A percentile compares a stretch with the other conserved stretches of the same genome.
Evolutionary conservation across 345 rosid genomes (phyloP).

Genomic region (Populus alba): DNA sequence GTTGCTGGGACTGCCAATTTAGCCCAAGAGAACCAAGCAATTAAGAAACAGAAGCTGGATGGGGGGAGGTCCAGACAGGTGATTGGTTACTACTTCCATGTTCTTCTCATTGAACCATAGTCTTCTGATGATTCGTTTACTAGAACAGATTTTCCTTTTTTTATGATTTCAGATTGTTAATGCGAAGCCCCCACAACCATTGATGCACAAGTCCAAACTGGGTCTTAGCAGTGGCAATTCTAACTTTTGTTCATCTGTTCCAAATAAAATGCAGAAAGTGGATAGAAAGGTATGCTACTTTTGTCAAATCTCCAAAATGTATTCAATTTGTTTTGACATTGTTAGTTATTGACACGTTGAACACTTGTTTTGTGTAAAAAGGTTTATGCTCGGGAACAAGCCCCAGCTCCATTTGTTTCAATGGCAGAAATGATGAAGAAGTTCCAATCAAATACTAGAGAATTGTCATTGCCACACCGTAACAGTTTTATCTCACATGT

Average conservation of each 20-base stretch:
- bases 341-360: not conserved
- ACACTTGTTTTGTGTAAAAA: constrained; percentile 6
- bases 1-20: constrained; percentile 46
- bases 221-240: constrained; percentile 53
- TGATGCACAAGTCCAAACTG: constrained; percentile 73
- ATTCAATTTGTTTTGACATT: not conserved
- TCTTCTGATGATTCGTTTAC: not conserved
- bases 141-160: not conserved
- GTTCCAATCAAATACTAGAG: constrained; percentile 85
- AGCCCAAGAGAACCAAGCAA: constrained; percentile 87
- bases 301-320: not conserved
- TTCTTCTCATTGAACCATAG: not conserved
- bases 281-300: constrained; percentile 67
- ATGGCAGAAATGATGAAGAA: constrained; percentile 83
- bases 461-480: constrained; percentile 47
- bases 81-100: not conserved
- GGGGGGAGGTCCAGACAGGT: constrained; percentile 93
- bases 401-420: constrained; percentile 52
- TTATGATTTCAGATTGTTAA: constrained; percentile 65
- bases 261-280: constrained; percentile 46
- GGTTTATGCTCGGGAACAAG: constrained; percentile 59
- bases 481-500: constrained; percentile 25
- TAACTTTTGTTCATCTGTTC: constrained; percentile 39
- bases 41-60: constrained; percentile 93
- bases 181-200: constrained; percentile 57